Base-by-base conservation (phyloP, 2,329 filamentous ascomycete genomes). In the Talaromyces sp. region DNA sequence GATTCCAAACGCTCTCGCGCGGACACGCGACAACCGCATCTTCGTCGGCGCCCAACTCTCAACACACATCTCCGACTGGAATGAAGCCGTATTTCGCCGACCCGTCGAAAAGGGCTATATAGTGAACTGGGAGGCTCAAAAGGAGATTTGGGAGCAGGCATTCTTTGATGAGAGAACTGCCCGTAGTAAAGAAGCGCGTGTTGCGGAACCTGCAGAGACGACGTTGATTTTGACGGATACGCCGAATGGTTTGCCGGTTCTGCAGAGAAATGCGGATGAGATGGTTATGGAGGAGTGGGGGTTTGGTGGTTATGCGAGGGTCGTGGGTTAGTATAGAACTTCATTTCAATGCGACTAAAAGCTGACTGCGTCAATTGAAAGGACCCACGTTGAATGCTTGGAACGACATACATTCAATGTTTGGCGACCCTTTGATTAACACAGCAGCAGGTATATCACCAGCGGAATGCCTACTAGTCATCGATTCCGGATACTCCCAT, bases 201-300 rank as follows among this genome's bases (percentile, higher is more conserved):
- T 76, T 59, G 63, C 70, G 74, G 88, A 96, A 68, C 91, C 93
- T 0, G 80, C 83, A 60, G 88, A 93, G 61, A 95, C 92, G n/a
- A 88, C 92, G 55, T 78, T 99, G 63, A 79, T 99, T 3, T 83
- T 98, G 58, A 87, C 90, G 1, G 95, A 99, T 75, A 89, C 92
- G 52, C 89, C 92, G 3, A 96, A 96, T 76, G 87, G 88, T 3
- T 83, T 96, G 62, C 87, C 89, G 0, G 86, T 87, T 12, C 78
- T 99, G 66, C 92, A 97, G 76, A 86, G 88, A 42, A 95, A 97
- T 73, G 92, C 91, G 69, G 95, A 99, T 72, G 93, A 99, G 79
- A 92, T 99, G 72, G 86, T 98, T 1, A 98, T 99, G 80, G 95
- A 99, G 73, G 93, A 98, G 73, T 99, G 95, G 79, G 91, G 91